A percentile compares a stretch with the other conserved stretches of the same genome.
Conservation (phyloP, 2,329 filamentous ascomycete species). For the Didymella lethalis region DNA sequence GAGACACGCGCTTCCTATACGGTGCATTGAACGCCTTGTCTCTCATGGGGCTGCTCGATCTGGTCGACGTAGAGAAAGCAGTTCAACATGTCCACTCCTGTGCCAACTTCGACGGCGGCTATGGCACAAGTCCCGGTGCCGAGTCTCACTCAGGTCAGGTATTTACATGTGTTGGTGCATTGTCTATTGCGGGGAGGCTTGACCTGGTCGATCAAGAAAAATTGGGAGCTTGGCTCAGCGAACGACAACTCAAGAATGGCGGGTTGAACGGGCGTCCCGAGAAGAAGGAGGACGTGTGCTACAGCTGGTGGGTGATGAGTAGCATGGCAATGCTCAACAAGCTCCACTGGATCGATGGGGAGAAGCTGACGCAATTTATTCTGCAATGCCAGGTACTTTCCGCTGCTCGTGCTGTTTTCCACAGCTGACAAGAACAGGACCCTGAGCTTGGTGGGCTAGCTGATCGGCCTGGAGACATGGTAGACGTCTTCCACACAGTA, state of each 20-base stretch:
- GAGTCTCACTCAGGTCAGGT: conserved; percentile 97
- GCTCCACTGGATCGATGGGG: conserved; percentile 90
- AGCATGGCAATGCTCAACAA: conserved; percentile 88
- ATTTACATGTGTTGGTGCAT: conserved; percentile 88
- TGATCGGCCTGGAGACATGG: conserved; percentile 91
- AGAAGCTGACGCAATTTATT: conserved; percentile 82
- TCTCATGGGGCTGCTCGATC: conserved; percentile 74
- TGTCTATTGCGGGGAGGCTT: conserved; percentile 82
- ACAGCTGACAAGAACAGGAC: conserved; percentile 61
- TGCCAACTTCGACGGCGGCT: conserved; percentile 93
- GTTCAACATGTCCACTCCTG: conserved; percentile 81
- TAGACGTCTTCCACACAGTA: conserved; percentile 94
- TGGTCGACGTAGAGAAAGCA: conserved; percentile 81
- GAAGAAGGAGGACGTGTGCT: conserved; percentile 96
- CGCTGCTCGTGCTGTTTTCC: neutral
- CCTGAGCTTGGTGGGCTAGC: conserved; percentile 82
- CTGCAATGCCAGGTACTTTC: conserved; percentile 74
- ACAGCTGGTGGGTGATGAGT: conserved; percentile 98
- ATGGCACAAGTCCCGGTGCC: conserved; percentile 85
- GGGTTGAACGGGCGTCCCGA: conserved; percentile 94
- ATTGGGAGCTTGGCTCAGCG: conserved; percentile 88
- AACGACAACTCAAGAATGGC: conserved; percentile 85
- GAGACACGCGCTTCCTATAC: conserved; percentile 93
- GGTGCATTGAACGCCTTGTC: conserved; percentile 89
- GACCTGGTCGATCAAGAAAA: conserved; percentile 84